phyloP scores from a whole-genome alignment of 805 yeast species.

The Monosporozyma solicola region DNA sequence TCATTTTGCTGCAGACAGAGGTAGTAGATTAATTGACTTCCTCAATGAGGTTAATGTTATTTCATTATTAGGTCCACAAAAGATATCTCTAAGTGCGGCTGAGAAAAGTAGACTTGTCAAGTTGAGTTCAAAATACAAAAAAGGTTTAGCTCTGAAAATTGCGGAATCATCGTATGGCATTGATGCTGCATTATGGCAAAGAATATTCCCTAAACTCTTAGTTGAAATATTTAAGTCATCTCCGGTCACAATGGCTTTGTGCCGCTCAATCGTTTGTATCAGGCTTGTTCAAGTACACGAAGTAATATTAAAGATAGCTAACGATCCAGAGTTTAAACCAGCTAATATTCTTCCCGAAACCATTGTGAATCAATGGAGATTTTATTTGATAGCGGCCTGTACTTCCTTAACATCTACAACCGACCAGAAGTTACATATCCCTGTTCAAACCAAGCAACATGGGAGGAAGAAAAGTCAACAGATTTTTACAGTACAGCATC shows the following conservation, averaged over 20 bases:
- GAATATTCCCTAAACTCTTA: slow-evolving; percentile 70
- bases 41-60: slow-evolving; percentile 62
- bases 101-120: slow-evolving; percentile 67
- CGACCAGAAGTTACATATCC: slow-evolving; percentile 71
- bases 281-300: slow-evolving; percentile 81
- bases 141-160: slow-evolving; percentile 59
- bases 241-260: slow-evolving; percentile 89
- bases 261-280: slow-evolving; percentile 84
- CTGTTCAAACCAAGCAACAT: slow-evolving; percentile 44
- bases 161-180: slow-evolving; percentile 93
- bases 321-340: slow-evolving; percentile 28
- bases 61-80: slow-evolving; percentile 46
- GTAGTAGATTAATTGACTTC: slow-evolving; percentile 67
- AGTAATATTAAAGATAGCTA: slow-evolving; percentile 48
- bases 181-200: slow-evolving; percentile 93
- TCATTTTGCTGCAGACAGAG: slow-evolving; percentile 70
- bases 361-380: slow-evolving; percentile 77
- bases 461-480: slow-evolving; percentile 73
- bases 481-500: slow-evolving; percentile 74
- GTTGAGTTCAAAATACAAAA: slow-evolving; percentile 46
- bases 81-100: slow-evolving; percentile 53
- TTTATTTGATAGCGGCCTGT: slow-evolving; percentile 84
- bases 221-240: slow-evolving; percentile 66
- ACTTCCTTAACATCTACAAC: slow-evolving; percentile 82
- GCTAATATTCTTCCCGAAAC: slow-evolving; percentile 52